These are phyloP conservation scores for Leccinellum rugosiceps DNA, from an alignment of 768 basidiomycete species.

Conservation along the genomic window DNA sequence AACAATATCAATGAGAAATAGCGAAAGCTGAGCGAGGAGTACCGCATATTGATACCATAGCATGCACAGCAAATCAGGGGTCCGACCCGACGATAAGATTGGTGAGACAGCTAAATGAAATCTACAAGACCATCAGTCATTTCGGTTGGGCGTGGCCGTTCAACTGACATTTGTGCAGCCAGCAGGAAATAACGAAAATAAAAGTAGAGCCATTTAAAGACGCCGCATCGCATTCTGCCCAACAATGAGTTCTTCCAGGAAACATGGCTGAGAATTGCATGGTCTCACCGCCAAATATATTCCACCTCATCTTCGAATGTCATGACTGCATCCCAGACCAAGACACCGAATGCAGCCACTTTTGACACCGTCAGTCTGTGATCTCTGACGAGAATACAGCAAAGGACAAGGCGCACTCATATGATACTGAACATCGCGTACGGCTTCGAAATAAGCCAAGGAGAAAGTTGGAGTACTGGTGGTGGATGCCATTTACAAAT, in stretches of 20 bases:
- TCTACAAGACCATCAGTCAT: neutral
- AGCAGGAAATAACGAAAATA: constrained; percentile 20
- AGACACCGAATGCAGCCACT: constrained; percentile 27
- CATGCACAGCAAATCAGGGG: constrained; percentile 9
- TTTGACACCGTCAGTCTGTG: neutral
- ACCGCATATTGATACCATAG: constrained; percentile 10
- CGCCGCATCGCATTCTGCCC: constrained; percentile 10
- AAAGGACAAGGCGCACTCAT: constrained; percentile 1
- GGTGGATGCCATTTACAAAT: neutral
- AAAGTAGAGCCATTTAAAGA: constrained; percentile 15
- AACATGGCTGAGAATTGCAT: neutral
- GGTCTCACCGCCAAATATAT: constrained; percentile 31
- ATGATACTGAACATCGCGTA: constrained; percentile 8
- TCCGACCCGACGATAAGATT: constrained; percentile 6
- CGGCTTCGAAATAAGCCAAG: constrained; percentile 2
- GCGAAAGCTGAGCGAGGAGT: constrained; percentile 5
- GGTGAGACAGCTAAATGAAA: constrained; percentile 7
- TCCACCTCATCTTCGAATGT: constrained; percentile 27
- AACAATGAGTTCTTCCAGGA: neutral
- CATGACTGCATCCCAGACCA: constrained; percentile 29
- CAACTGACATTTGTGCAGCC: constrained; percentile 11
- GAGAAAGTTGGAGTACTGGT: neutral
- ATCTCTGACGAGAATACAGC: neutral
- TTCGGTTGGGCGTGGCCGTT: neutral
- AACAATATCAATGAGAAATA: constrained; percentile 18